These are phyloP conservation scores for Cryptosporidium parvum DNA, from an alignment of 169 alveolate species.

Conservation along the genomic window DNA sequence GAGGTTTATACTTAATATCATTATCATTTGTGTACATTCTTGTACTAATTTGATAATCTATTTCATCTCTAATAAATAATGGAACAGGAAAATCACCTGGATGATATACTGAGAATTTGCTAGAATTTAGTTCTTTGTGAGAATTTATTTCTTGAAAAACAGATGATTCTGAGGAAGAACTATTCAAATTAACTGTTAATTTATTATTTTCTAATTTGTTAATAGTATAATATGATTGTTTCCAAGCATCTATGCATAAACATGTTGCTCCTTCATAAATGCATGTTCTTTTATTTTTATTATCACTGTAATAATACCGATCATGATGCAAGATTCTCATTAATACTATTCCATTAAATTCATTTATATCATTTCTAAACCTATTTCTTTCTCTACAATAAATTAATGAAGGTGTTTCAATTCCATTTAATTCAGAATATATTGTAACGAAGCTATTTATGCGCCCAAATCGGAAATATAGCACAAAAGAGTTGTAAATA, in stretches of 20 bases:
- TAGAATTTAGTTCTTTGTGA: background rate
- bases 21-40: conserved; percentile 7
- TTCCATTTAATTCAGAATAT: conserved; percentile 68
- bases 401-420: conserved; percentile 55
- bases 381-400: conserved; percentile 28
- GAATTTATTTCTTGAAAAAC: background rate
- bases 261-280: conserved; percentile 30
- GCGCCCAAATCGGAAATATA: conserved; percentile 57
- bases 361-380: conserved; percentile 11
- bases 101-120: conserved; percentile 12
- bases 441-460: conserved; percentile 65
- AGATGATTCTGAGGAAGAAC: background rate
- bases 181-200: background rate
- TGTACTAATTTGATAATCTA: conserved; percentile 29
- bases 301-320: conserved; percentile 43
- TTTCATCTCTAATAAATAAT: conserved; percentile 23
- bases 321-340: conserved; percentile 43
- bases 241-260: conserved; percentile 66
- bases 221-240: conserved; percentile 24
- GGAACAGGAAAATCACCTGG: conserved; percentile 70
- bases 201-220: background rate
- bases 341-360: conserved; percentile 9
- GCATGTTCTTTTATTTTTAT: conserved; percentile 35
- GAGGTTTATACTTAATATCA: conserved; percentile 62
- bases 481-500: conserved; percentile 50